Base-by-base conservation (phyloP, 148 eudicot genomes). In the Agrostemma githago region DNA sequence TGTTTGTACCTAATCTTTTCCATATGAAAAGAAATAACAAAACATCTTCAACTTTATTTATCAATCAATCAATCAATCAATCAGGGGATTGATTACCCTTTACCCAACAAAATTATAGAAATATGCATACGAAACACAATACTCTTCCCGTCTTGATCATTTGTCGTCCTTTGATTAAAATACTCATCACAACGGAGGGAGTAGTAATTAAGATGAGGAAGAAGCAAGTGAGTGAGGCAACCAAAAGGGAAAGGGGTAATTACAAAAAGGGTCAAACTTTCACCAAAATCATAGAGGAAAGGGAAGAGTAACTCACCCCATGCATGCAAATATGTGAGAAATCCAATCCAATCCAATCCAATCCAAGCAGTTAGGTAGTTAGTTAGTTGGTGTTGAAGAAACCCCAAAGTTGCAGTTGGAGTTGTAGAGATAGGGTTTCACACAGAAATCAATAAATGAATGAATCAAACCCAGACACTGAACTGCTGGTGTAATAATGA, bases 241-340 rank as follows among this genome's bases (percentile, higher is more conserved):
- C n/a, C 57, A 14, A 70, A 80, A 21, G 67, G 67, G 53, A 5
- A 44, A 26, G 34, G 34, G 34, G 34, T 26, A 26, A 26, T 26
- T 3, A 15, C 19, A 17, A 19, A 72, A 78, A 65, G 71, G 57
- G 72, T 20, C 46, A 72, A 72, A 65, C 66, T 64, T 59, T 59
- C 3, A 73, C 9, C 26, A 76, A 68, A 56, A 34, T n/a, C 4
- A 40, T 37, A 37, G 17, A 21, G 16, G 43, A 77, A 68, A 68
- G 40, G 75, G 20, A 66, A 74, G 75, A 64, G 60, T 39, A 71
- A 82, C 88, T 81, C 72, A 88, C 90, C 90, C 90, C 88, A 85
- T 88, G 81, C 90, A 88, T 75, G 87, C 85, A 79, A 82, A 63
- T 66, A 83, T 59, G 62, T 69, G 76, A 81, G 82, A 83, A 79